A percentile compares a stretch with the other conserved stretches of the same genome.
phyloP scores from a whole-genome alignment of 164 flowering plant species.

The Annona cherimola region DNA sequence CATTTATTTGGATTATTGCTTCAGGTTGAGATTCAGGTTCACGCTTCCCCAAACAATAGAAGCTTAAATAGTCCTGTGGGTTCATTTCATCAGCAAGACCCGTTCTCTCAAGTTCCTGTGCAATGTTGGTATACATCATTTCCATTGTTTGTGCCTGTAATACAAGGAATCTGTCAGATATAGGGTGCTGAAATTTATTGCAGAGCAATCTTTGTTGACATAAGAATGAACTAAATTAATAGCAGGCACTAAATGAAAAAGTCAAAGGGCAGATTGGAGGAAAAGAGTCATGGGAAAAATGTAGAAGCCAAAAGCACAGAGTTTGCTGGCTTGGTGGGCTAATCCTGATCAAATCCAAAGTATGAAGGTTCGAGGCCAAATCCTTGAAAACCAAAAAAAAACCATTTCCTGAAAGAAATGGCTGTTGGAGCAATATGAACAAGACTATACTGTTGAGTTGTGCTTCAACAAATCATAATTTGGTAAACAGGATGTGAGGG shows the following conservation, averaged over 20 bases:
- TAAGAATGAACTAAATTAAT: background rate
- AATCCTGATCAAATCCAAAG: background rate
- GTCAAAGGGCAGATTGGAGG: background rate
- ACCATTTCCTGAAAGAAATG: no score
- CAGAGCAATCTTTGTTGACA: background rate
- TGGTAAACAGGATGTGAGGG: background rate
- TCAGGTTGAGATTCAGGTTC: slow-evolving; percentile 27
- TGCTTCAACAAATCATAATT: background rate
- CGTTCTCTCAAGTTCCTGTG: slow-evolving; percentile 38
- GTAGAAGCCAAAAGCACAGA: background rate
- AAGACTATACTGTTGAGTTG: background rate
- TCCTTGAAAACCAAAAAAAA: no score
- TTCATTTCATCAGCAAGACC: slow-evolving; percentile 37
- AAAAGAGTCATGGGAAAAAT: background rate
- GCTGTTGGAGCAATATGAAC: background rate
- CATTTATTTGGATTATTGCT: slow-evolving; percentile 20
- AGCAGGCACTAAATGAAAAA: background rate
- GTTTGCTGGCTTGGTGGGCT: background rate
- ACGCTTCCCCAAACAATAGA: slow-evolving; percentile 64
- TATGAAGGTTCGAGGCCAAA: no score
- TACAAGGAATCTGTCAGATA: background rate
- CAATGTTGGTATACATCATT: slow-evolving; percentile 62
- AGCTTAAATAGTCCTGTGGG: slow-evolving; percentile 63
- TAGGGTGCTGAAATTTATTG: background rate
- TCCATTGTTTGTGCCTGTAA: slow-evolving; percentile 63